phyloP scores from a whole-genome alignment of 345 rosid species.

The Brassica napus region Da-Ae NC_063441.1:18304501-18305000 shows the following conservation, averaged over 20 bases:
- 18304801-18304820: slow-evolving; percentile 32
- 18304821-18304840: slow-evolving; percentile 13
- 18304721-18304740: slow-evolving; percentile 16
- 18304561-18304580: slow-evolving; percentile 8
- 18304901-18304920: slow-evolving; percentile 37
- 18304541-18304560: slow-evolving; percentile 12
- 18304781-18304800: slow-evolving; percentile 15
- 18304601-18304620: slow-evolving; percentile 16
- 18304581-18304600: slow-evolving; percentile 28
- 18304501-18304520: not conserved
- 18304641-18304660: slow-evolving; percentile 24
- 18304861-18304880: slow-evolving; percentile 32
- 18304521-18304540: not conserved
- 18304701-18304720: slow-evolving; percentile 9
- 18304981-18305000: slow-evolving; percentile 31
- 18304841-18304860: slow-evolving; percentile 33
- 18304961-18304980: slow-evolving; percentile 13
- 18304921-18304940: slow-evolving; percentile 33
- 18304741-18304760: slow-evolving; percentile 18
- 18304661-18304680: slow-evolving; percentile 23
- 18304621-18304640: slow-evolving; percentile 7
- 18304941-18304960: slow-evolving; percentile 11
- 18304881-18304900: slow-evolving; percentile 10
- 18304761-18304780: slow-evolving; percentile 14
- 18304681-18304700: not conserved